Evolutionary conservation across 768 basidiomycete species (phyloP), one percentile per base, ranked within the genome.

Genomic region (Phlegmacium glaucopus): DNA sequence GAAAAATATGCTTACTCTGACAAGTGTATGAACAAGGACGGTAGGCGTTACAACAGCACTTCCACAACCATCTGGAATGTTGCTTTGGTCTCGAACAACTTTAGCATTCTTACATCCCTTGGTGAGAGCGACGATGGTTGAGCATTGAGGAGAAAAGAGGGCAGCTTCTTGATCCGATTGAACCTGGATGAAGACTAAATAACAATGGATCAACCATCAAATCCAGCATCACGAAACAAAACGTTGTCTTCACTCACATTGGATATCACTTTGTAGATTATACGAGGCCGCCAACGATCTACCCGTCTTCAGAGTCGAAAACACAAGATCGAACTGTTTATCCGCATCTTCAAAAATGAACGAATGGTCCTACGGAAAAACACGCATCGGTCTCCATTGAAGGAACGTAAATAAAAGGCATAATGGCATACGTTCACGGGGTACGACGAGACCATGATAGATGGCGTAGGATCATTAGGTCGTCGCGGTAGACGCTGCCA

Each of bases 401-500:
- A 4, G 27, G 13, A 16, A 25, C 12, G 30, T 12, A 11, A 30
- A 39, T 28, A 22, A n/a, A 18, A 18, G 15, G 16, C 38, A 9
- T 26, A 5, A 28, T 39, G 18, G 76, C 91, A 57, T 57, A 94
- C 95, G 54, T 74, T 68, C 29, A 80, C 74, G 3, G 96, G 96
- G 78, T 83, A 98, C 26, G 78, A 69, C 0, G 94, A 77, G 15
- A 98, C 68, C 90, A 94, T 94, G 64, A 99, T 93, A 0, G 92
- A 92, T 6, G 84, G 81, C 9, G 87, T 90, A 8, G 76, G 54
- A 62, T 97, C 94, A 34, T 85, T 85, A 1, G 86, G 82, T 50
- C 94, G 75, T 13, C 94, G 76, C 0, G 94, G 94, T 2, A 99
- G 74, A 25, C 96, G 82, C 65, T 99, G 96, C 96, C 96, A 99